Base-by-base conservation (phyloP, 2,329 filamentous ascomycete species). In the Lasiodiplodia gonubiensis region DNA sequence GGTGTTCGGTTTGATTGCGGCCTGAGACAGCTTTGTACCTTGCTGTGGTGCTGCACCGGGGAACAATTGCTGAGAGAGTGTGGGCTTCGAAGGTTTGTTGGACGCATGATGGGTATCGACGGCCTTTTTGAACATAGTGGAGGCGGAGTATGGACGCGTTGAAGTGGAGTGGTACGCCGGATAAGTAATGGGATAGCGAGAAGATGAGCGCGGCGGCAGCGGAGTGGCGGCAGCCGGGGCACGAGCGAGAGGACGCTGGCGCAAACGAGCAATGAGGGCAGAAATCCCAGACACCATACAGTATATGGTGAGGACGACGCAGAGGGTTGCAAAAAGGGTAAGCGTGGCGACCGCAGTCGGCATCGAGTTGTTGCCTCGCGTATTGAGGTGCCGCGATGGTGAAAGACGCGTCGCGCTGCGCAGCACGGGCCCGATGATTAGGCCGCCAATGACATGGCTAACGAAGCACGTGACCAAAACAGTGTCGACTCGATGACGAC, bases 1-100 rank as follows among this genome's bases (percentile, higher is more conserved):
- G 71, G 69, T 77, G 72, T 76, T 73, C 61, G 78, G 77, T 48
- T 77, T 78, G 37, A 81, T 76, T 23, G 77, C 74, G 71, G 82
- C 85, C 69, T 82, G 84, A 71, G 86, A 39, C 18, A 42, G 35
- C 61, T 64, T 64, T 5, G 49, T 23, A 23, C n/a, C 79, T 66
- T 84, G 83, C 55, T 86, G 81, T 66, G 85, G 11, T 6, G 37
- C 14, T 5, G 48, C 88, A 76, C 85, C 88, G 1, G 87, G 88
- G 70, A 89, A 86, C 18, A 86, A 78, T 67, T 86, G 81, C 74
- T 88, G 87, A 4, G 81, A 73, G n/a, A 73, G 67, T 67, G 49
- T 51, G 12, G 66, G 57, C 27, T 55, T 55, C 21, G 53, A 11
- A 25, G 49, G 48, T 18, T 42, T 27, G 12, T 75, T 73, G 68